Base-by-base conservation (phyloP, 768 basidiomycete species). In the Panaeolus cyanescens region DNA sequence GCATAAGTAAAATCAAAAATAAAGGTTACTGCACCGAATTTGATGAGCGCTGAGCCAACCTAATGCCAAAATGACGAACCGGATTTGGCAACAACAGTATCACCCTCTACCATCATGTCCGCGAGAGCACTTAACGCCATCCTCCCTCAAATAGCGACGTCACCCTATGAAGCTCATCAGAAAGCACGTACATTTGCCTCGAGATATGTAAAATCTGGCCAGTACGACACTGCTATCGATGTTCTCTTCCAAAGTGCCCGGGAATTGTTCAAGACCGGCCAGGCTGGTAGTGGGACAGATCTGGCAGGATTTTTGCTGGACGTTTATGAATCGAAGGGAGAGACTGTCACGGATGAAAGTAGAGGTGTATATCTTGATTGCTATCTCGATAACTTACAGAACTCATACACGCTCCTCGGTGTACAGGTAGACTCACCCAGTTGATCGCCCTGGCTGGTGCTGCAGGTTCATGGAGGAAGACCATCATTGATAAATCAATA, bases 111-210 rank as follows among this genome's bases (percentile, higher is more conserved):
- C 30, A 59, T 55, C 37, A 40, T 56, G 17, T 88, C 88, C 32
- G 75, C 87, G 31, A 82, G 84, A 62, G 92, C 92, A 50, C 78
- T 94, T 12, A 85, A 84, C 63, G 91, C 90, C 9, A 93, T 91
- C 65, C 77, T 90, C 60, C 93, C 87, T 10, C 83, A 89, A 54
- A 89, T 95, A 55, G 73, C 83, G 5, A 79, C 80, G 9, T 85
- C 89, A 9, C 93, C 95, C 33, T 97, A 97, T 73, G 93, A 95
- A 63, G 96, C 96, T 0, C 96, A 98, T 68, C 96, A 98, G 74
- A 98, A 98, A 76, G 94, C 95, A 9, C 86, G 96, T 28, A 98
- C 96, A 17, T 97, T 96, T 65, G 94, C 94, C 4, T 89, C 95
- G 3, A 84, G 96, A 67, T 93, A 93, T 72, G 80, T 82, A 55